Evolutionary conservation across 2,329 filamentous ascomycete species (phyloP).

Genomic region (Fusarium agapanthi): DNA sequence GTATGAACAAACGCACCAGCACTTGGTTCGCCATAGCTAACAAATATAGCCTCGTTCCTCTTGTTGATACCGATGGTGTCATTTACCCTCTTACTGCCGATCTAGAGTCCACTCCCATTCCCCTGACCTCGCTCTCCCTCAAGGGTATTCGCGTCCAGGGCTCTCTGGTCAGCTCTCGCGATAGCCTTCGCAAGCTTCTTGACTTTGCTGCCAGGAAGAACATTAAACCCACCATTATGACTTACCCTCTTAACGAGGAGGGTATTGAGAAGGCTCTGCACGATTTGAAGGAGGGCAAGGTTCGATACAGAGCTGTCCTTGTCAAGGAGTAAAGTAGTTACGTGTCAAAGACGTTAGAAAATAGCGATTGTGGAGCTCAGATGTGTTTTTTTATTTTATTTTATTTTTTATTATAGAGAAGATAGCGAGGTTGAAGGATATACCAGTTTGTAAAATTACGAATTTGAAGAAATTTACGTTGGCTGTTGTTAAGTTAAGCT

Average conservation of each 20-base stretch:
- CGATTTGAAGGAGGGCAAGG: conserved; percentile 46
- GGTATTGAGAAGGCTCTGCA: conserved; percentile 48
- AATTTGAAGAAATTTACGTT: neutral
- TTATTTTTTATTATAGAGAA: neutral
- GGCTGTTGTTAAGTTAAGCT: neutral
- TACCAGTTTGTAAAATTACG: neutral
- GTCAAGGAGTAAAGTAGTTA: conserved; percentile 27
- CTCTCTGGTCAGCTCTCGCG: conserved; percentile 21
- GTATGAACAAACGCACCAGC: neutral
- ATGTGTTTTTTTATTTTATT: neutral
- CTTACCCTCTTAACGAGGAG: conserved; percentile 42
- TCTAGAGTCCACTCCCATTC: conserved; percentile 16
- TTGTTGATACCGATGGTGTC: conserved; percentile 23
- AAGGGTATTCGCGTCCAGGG: conserved; percentile 25
- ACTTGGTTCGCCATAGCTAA: neutral
- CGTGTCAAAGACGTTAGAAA: neutral
- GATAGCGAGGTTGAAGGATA: neutral
- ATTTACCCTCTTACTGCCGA: conserved; percentile 30
- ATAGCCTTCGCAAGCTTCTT: conserved; percentile 36
- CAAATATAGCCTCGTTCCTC: neutral
- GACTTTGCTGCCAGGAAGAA: conserved; percentile 41
- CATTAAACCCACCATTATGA: conserved; percentile 42
- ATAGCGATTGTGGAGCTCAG: neutral
- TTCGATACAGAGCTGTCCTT: conserved; percentile 44
- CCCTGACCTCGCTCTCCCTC: conserved; percentile 20